A percentile compares a stretch with the other conserved stretches of the same genome.
These are phyloP conservation scores for Asclepias syriaca DNA, from an alignment of 257 asterid genomes.

Conservation along the genomic window DNA sequence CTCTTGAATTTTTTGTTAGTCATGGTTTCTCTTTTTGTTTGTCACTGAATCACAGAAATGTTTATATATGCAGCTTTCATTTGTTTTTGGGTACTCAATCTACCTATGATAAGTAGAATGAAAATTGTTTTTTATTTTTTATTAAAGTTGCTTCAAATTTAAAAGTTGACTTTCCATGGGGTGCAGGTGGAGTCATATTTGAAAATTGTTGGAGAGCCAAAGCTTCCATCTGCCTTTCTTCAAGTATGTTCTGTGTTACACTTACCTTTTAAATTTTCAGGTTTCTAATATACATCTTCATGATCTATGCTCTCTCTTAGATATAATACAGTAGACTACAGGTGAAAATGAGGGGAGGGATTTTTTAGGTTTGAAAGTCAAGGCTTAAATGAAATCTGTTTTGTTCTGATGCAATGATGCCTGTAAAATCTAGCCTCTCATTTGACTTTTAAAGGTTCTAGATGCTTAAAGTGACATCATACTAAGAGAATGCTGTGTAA, in stretches of 20 bases:
- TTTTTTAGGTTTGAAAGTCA: not conserved
- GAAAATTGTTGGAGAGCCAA: constrained; percentile 83
- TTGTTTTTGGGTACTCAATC: not conserved
- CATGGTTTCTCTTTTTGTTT: not conserved
- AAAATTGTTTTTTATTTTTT: not conserved
- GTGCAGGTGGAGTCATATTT: constrained; percentile 94
- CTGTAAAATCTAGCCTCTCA: not conserved
- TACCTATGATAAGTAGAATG: not conserved
- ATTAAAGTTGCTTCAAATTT: constrained; percentile 15
- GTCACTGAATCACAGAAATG: not conserved
- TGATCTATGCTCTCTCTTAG: not conserved
- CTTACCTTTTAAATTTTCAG: constrained; percentile 2
- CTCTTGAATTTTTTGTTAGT: not conserved
- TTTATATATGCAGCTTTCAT: not conserved
- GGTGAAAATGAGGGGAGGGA: not conserved
- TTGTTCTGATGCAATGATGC: not conserved
- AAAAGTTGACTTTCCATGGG: constrained; percentile 16
- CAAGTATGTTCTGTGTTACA: constrained; percentile 50
- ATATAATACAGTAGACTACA: too few relatives aligned
- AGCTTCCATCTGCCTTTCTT: constrained; percentile 90
- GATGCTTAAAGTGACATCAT: not conserved
- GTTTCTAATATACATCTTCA: not conserved
- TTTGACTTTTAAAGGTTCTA: not conserved
- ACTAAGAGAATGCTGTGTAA: not conserved
- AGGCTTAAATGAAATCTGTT: not conserved